phyloP scores from a whole-genome alignment of 495 filamentous ascomycete genomes.

The Amniculicola lignicola region DNA sequence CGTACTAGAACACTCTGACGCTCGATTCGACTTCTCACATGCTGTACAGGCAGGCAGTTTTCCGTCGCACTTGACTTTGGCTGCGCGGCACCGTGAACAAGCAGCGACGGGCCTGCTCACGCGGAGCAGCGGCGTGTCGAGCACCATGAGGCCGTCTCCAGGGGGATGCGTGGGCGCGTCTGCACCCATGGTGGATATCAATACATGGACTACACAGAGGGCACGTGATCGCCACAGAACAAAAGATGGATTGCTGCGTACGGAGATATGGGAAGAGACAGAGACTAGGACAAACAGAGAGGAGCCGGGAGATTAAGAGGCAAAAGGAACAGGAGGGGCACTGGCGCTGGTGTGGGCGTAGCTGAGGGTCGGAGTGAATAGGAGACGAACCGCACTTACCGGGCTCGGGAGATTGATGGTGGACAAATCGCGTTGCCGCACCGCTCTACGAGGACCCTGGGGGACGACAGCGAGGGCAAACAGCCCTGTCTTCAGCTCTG shows the following conservation, averaged over 20 bases:
- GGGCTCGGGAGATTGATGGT: not conserved
- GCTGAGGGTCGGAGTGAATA: no score
- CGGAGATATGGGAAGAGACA: not conserved
- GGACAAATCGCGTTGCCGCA: constrained; percentile 6
- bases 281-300: not conserved
- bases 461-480: constrained; percentile 2
- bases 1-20: constrained; percentile 81
- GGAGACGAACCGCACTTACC: constrained; percentile 18
- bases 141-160: constrained; percentile 37
- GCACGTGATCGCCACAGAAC: constrained; percentile 14
- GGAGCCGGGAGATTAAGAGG: not conserved
- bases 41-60: constrained; percentile 91
- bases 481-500: constrained; percentile 6
- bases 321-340: not conserved
- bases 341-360: no score
- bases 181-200: constrained; percentile 19
- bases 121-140: constrained; percentile 75
- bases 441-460: not conserved
- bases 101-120: constrained; percentile 90
- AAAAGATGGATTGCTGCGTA: not conserved
- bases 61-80: constrained; percentile 95
- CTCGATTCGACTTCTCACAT: constrained; percentile 79
- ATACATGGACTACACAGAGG: not conserved
- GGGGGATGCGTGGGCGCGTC: constrained; percentile 4
- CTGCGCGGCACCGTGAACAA: constrained; percentile 84